These are phyloP conservation scores for Cymodocea nodosa DNA, from an alignment of 116 monocot species.

Conservation along the genomic window DNA sequence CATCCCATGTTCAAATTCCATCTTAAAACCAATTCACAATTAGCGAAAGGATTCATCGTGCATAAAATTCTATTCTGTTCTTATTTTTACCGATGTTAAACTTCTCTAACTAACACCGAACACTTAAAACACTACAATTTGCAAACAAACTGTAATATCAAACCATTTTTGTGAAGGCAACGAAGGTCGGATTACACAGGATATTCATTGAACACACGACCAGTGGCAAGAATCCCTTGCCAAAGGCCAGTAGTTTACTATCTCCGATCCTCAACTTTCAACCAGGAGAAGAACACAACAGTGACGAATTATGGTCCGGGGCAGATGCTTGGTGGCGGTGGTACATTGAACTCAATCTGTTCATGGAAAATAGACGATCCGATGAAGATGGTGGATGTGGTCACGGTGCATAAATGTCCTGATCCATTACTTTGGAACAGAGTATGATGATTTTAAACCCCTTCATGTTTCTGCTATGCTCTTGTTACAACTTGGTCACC, in stretches of 20 bases:
- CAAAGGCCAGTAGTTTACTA: slow-evolving; percentile 65
- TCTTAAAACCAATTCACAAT: too few relatives aligned
- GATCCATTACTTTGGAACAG: slow-evolving; percentile 72
- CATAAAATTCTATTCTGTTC: too few relatives aligned
- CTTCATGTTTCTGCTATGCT: not conserved
- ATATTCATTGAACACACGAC: slow-evolving; percentile 78
- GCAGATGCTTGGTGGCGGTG: slow-evolving; percentile 7
- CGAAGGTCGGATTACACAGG: slow-evolving; percentile 62
- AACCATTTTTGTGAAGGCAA: slow-evolving; percentile 34
- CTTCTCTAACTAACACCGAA: too few relatives aligned
- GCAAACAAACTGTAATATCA: too few relatives aligned
- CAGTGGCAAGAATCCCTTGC: slow-evolving; percentile 64
- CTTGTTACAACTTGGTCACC: not conserved
- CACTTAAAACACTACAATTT: too few relatives aligned
- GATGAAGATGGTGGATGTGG: slow-evolving; percentile 17
- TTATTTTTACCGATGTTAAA: too few relatives aligned
- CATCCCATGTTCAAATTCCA: too few relatives aligned
- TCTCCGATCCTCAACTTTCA: slow-evolving; percentile 8
- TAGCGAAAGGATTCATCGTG: too few relatives aligned
- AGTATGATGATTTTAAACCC: slow-evolving; percentile 16
- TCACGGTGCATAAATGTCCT: slow-evolving; percentile 65
- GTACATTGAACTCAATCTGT: slow-evolving; percentile 22
- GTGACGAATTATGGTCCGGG: slow-evolving; percentile 21
- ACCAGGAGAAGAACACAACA: not conserved
- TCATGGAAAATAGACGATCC: slow-evolving; percentile 50